Evolutionary conservation across 2,329 filamentous ascomycete genomes (phyloP).

Genomic region (Aspergillus sp.): DNA sequence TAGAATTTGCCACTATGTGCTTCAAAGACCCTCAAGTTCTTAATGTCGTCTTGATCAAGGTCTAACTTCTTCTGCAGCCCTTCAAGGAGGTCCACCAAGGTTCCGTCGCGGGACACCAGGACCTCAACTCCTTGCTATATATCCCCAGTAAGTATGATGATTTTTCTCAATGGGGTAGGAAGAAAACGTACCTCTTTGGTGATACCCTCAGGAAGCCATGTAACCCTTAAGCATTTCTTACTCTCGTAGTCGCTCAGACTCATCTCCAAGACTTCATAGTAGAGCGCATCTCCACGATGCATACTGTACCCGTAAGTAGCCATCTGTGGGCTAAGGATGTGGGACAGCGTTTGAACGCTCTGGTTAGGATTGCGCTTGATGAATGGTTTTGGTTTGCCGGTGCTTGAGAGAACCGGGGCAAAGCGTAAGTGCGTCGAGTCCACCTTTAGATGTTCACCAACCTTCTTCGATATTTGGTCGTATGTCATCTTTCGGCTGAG

Average conservation of each 20-base stretch:
- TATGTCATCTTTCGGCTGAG: constrained; percentile 86
- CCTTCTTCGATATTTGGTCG: constrained; percentile 74
- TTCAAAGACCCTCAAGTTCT: constrained; percentile 73
- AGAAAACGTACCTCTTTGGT: constrained; percentile 64
- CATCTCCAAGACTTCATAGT: constrained; percentile 90
- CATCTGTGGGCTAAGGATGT: constrained; percentile 69
- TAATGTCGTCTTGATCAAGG: constrained; percentile 65
- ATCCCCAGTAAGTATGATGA: constrained; percentile 9
- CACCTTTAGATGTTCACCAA: constrained; percentile 66
- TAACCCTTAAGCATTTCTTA: constrained; percentile 78
- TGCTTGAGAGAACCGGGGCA: constrained; percentile 71
- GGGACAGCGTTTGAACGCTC: constrained; percentile 63
- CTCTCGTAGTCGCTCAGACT: constrained; percentile 87
- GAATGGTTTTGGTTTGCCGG: constrained; percentile 65
- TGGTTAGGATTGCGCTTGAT: constrained; percentile 66
- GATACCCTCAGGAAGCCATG: constrained; percentile 80
- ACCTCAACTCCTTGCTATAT: constrained; percentile 66
- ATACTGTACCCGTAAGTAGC: constrained; percentile 59
- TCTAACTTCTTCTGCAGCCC: constrained; percentile 72
- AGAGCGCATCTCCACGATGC: constrained; percentile 70
- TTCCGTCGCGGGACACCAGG: constrained; percentile 79
- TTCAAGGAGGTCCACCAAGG: constrained; percentile 67
- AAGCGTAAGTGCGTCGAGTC: constrained; percentile 85
- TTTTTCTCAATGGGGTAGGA: not conserved
- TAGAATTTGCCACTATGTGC: constrained; percentile 74